These are phyloP conservation scores for Tritrichomonas musculus DNA, from an alignment of 208 protist species.

Conservation along the genomic window DNA sequence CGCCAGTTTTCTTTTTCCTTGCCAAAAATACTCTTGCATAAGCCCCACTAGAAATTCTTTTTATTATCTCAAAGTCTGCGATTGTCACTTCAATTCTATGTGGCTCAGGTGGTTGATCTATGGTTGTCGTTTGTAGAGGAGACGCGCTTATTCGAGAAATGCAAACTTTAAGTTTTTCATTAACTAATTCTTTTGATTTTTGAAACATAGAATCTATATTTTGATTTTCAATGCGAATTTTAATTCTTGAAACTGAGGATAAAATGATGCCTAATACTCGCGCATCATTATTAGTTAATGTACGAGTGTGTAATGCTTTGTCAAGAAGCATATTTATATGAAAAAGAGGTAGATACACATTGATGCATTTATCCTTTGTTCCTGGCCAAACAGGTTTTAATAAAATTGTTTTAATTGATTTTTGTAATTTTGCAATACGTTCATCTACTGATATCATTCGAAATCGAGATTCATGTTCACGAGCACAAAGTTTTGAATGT, in stretches of 20 bases:
- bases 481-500: background rate
- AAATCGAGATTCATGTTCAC: background rate
- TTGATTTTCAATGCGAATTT: background rate
- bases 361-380: background rate
- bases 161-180: background rate
- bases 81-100: constrained; percentile 30
- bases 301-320: background rate
- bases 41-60: constrained; percentile 59
- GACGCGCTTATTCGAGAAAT: background rate
- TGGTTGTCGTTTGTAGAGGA: too few species aligned
- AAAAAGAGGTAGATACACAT: background rate
- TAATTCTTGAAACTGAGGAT: background rate
- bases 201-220: background rate
- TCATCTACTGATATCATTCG: background rate
- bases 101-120: too few species aligned
- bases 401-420: background rate
- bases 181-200: background rate
- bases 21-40: constrained; percentile 60
- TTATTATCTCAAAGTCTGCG: constrained; percentile 61
- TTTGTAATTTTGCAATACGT: background rate
- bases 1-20: constrained; percentile 50
- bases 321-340: background rate
- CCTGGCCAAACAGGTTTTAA: background rate
- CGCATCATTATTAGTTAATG: too few species aligned
- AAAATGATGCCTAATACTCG: background rate